Base-by-base conservation (phyloP, 345 rosid species). In the Tarenaya hassleriana region DNA sequence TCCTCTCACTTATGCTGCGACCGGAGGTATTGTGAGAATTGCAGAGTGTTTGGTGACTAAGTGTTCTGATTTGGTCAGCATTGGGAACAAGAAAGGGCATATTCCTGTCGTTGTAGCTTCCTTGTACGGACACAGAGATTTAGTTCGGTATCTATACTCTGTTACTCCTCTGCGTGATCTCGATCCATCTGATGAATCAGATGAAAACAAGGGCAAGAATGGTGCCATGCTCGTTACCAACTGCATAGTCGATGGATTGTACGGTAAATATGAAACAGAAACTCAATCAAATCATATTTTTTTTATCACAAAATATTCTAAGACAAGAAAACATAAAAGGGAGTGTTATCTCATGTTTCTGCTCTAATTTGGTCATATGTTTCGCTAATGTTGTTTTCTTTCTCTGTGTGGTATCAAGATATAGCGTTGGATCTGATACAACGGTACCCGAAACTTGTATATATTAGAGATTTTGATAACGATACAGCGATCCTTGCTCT, bases 51-150 rank as follows among this genome's bases (percentile, higher is more conserved):
- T 85, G 67, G 84, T 82, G 34, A 15, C 19, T 0, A 75, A 60
- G 57, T 70, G 73, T 37, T 52, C 62, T 7, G 33, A 67, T 7
- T 65, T 82, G 72, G 75, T 77, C 24, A 39, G 16, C 14, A 58
- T 76, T 55, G 41, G 79, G 9, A 79, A 85, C 15, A 48, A 45
- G 13, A 52, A 69, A 33, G 70, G 53, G 18, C 80, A 62, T 9
- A 72, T 85, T 44, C 90, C 95, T 0, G 68, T 85, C 11, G 84
- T 85, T 19, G 74, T 77, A 5, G 95, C 95, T 15, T 77, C 87
- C 4, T 69, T 80, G 0, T 74, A 85, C 20, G 95, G 95, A 13
- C 89, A 79, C 46, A 71, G 67, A 24, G 72, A 76, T 8, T 42
- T 76, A 71, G 86, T 71, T 56, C 60, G 66, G 58, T 82, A 70